These are phyloP conservation scores for Triticum aestivum DNA, from an alignment of 176 grass and related monocot species.

Conservation along the genomic window DNA sequence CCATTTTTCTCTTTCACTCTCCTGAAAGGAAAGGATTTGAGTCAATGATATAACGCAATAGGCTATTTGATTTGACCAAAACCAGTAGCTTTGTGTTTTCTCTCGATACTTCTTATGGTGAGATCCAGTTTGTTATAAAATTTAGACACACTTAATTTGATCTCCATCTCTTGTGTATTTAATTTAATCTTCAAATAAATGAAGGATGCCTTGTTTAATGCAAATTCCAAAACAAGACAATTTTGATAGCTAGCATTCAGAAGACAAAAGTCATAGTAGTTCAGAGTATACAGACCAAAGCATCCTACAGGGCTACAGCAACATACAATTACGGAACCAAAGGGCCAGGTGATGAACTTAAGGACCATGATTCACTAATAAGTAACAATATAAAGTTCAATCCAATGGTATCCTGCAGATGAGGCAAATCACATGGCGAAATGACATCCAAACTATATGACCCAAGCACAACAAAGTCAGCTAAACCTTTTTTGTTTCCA, in stretches of 20 bases:
- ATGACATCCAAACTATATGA: background rate
- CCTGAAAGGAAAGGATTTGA: background rate
- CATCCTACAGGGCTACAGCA: background rate
- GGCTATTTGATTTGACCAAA: background rate
- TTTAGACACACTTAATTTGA: background rate
- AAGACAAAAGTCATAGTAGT: background rate
- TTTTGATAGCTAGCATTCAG: background rate
- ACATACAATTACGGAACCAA: background rate
- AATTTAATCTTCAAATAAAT: background rate
- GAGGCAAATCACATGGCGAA: background rate
- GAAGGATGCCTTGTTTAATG: background rate
- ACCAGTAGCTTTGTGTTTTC: background rate
- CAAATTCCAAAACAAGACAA: background rate
- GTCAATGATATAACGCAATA: background rate
- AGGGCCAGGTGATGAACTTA: background rate
- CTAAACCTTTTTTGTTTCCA: background rate
- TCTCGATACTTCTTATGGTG: background rate
- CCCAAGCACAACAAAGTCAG: background rate
- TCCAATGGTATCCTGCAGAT: background rate
- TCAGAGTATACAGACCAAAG: background rate
- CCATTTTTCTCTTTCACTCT: conserved; percentile 21
- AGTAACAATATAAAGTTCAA: background rate
- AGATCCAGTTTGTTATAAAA: background rate
- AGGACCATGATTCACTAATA: background rate
- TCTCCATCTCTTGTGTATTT: conserved; percentile 29